Base-by-base conservation (phyloP, 2,329 filamentous ascomycete species). In the Verticillium alfalfae region DNA sequence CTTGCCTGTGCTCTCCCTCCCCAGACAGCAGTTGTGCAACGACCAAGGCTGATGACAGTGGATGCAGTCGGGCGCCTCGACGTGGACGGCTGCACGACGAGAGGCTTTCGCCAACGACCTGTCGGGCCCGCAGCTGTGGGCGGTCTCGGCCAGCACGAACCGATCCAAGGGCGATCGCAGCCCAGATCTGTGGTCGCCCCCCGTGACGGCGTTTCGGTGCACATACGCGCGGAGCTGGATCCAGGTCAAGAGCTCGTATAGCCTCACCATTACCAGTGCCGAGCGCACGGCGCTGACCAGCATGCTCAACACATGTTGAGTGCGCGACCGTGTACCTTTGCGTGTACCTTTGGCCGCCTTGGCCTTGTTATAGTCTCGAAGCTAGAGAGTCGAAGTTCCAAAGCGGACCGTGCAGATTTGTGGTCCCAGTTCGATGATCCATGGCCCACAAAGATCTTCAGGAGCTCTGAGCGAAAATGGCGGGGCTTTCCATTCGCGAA, bases 81-180 rank as follows among this genome's bases (percentile, higher is more conserved):
- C 78, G 1, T 94, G 91, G 92, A 91, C 90, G 0, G 88, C 88
- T 0, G 76, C 81, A 22, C 80, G 84, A 68, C 85, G 92, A 61
- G 78, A 88, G 70, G 72, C 79, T 3, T 93, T 93, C 70, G 92
- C 92, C 66, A 95, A 92, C 74, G 92, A 95, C 75, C 72, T 94
- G 62, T 82, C 78, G 1, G 84, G 88, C 60, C 92, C 92, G 0
- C 91, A 95, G 76, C 82, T 95, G 36, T 84, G 91, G 76, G 89
- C 91, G 38, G 90, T 95, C 9, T 94, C 91, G 4, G 89, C 91
- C 71, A 86, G 83, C 60, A 86, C 92, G 67, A 96, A 96, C 76
- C 79, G 87, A 67, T 66, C 78, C 38, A 95, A 94, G 80, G 78
- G 90, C n/a, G 90, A 93, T 73, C 77, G 81, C 66, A 86, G 87